A percentile compares a stretch with the other conserved stretches of the same genome.
Conservation (phyloP, 257 asterid species). For the Verbascum thapsus region DNA sequence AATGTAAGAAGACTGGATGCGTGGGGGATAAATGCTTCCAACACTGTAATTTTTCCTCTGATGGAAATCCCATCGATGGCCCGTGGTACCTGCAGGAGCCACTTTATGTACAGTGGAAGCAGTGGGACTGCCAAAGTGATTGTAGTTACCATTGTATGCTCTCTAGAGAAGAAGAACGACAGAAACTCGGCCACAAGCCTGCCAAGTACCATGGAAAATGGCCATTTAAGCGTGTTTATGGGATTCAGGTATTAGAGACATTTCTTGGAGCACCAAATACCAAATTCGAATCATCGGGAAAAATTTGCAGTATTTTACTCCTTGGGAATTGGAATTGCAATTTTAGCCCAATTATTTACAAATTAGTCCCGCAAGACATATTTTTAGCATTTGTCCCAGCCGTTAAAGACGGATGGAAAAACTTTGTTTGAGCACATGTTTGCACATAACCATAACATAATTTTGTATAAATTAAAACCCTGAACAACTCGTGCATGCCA, state of each 20-base stretch:
- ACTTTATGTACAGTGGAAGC: constrained; percentile 76
- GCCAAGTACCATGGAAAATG: constrained; percentile 82
- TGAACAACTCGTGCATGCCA: no score
- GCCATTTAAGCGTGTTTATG: constrained; percentile 73
- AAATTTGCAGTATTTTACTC: no score
- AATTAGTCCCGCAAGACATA: no score
- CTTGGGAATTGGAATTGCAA: no score
- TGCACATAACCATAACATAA: no score
- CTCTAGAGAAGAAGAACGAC: constrained; percentile 70
- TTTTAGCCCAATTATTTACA: no score
- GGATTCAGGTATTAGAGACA: constrained; percentile 63
- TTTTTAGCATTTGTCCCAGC: no score
- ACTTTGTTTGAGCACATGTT: no score
- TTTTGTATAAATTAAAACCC: no score
- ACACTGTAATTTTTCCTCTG: constrained; percentile 67
- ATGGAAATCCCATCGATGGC: constrained; percentile 53
- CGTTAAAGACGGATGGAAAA: no score
- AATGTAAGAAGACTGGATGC: constrained; percentile 85
- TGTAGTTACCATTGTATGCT: constrained; percentile 81
- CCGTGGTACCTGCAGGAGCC: constrained; percentile 92
- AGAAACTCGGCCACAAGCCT: constrained; percentile 65
- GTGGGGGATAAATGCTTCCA: constrained; percentile 72
- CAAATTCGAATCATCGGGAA: neutral
- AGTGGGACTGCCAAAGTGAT: constrained; percentile 84
- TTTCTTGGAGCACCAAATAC: neutral